Evolutionary conservation across 495 filamentous ascomycete species (phyloP).

Genomic region (Lophiostoma macrostomum): DNA sequence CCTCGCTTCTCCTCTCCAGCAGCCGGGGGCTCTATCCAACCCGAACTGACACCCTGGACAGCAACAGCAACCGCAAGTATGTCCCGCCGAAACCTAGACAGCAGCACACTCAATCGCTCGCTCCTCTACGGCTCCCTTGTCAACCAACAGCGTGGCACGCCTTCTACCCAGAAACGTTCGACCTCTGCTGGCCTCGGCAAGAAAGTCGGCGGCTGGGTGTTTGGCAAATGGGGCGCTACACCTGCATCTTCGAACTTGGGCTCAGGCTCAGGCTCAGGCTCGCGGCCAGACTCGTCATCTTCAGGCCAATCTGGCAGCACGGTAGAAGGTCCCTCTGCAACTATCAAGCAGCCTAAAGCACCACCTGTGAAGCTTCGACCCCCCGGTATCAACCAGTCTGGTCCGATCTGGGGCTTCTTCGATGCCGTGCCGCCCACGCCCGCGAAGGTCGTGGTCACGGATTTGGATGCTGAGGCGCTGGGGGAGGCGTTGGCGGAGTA

Average conservation of each 20-base stretch:
- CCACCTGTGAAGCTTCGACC: constrained; percentile 30
- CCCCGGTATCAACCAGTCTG: constrained; percentile 40
- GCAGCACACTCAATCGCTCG: constrained; percentile 22
- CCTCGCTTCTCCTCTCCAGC: constrained; percentile 22
- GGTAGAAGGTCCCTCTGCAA: no score
- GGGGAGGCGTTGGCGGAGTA: constrained; percentile 31
- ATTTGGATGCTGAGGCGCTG: constrained; percentile 40
- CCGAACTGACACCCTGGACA: constrained; percentile 33
- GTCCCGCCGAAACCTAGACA: constrained; percentile 17
- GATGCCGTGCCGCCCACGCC: constrained; percentile 28
- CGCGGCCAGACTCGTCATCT: neutral
- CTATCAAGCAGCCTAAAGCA: no score
- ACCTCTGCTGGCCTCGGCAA: constrained; percentile 17
- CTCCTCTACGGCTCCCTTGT: constrained; percentile 36
- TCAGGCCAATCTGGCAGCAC: no score
- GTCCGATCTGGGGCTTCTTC: constrained; percentile 40
- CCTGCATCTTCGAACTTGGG: constrained; percentile 26
- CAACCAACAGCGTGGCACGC: constrained; percentile 21
- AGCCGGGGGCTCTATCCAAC: constrained; percentile 18
- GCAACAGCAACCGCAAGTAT: constrained; percentile 30
- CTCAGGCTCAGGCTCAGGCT: neutral
- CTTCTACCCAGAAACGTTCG: neutral
- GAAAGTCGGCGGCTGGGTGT: constrained; percentile 42
- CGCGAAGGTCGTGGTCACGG: constrained; percentile 27
- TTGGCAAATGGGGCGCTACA: constrained; percentile 39